phyloP scores from a whole-genome alignment of 139 green algal species.

The Nannochloris sp. region DNA sequence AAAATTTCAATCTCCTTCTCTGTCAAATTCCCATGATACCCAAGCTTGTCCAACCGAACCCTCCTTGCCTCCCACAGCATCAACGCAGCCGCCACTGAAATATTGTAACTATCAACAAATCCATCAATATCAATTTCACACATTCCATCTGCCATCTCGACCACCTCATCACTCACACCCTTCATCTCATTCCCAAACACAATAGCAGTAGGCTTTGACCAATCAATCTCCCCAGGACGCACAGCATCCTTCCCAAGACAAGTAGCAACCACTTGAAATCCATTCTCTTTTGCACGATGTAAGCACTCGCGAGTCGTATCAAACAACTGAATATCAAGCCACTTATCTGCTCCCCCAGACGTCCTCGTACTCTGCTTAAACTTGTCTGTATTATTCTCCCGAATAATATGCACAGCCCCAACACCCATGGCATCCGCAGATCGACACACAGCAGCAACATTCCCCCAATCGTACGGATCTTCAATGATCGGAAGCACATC shows the following conservation, averaged over 20 bases:
- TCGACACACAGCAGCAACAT: conserved; percentile 60
- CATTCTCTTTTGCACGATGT: conserved; percentile 34
- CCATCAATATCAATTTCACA: conserved; percentile 62
- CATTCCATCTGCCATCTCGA: conserved; percentile 46
- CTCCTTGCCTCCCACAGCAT: conserved; percentile 30
- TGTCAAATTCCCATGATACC: conserved; percentile 28
- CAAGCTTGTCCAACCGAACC: conserved; percentile 16
- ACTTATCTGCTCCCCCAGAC: conserved; percentile 61
- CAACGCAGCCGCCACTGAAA: conserved; percentile 38
- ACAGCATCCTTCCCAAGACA: conserved; percentile 28
- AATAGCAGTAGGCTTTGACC: conserved; percentile 61
- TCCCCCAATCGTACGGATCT: conserved; percentile 64
- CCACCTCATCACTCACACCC: conserved; percentile 42
- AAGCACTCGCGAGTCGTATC: conserved; percentile 45
- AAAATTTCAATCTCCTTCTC: conserved; percentile 32
- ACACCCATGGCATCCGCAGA: conserved; percentile 61
- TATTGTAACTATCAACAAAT: conserved; percentile 78
- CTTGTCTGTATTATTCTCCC: neutral
- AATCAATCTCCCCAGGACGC: conserved; percentile 58
- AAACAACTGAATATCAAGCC: conserved; percentile 53
- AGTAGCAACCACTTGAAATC: conserved; percentile 52
- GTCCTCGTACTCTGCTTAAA: conserved; percentile 18
- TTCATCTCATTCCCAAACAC: conserved; percentile 71
- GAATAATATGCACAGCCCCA: conserved; percentile 55
- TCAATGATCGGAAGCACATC: conserved; percentile 43